Conservation (phyloP, 768 basidiomycete species). For the Amanita molliuscula region DNA sequence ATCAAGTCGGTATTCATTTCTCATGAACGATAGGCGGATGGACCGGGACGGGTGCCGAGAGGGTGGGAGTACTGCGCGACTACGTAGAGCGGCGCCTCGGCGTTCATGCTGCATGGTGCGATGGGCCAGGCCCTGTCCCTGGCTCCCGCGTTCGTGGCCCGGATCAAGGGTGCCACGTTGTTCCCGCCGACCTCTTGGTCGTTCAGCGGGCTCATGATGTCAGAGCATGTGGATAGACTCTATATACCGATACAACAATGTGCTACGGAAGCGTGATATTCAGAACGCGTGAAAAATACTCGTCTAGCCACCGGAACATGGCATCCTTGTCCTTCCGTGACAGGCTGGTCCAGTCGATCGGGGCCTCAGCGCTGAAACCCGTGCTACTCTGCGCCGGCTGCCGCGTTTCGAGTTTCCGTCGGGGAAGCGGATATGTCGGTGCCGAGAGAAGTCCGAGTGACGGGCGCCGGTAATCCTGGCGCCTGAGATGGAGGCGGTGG, state of each 20-base stretch:
- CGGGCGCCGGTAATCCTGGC: not conserved
- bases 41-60: not conserved
- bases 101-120: not conserved
- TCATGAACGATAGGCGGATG: constrained; percentile 38
- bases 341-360: constrained; percentile 64
- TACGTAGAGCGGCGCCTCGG: not conserved
- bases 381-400: constrained; percentile 4
- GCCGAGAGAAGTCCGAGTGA: not conserved
- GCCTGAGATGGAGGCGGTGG: constrained; percentile 1
- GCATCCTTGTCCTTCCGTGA: constrained; percentile 55
- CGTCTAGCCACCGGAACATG: constrained; percentile 76
- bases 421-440: not conserved
- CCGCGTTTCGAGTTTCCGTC: not conserved
- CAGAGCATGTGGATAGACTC: not conserved
- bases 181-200: not conserved
- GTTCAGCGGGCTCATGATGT: not conserved
- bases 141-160: not conserved
- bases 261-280: constrained; percentile 10
- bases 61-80: not conserved
- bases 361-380: constrained; percentile 5
- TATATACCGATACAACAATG: too few species aligned
- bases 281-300: constrained; percentile 53
- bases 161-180: not conserved
- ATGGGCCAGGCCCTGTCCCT: not conserved
- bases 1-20: constrained; percentile 67